Evolutionary conservation across 345 rosid species (phyloP).

Genomic region (Tarenaya hassleriana): DNA sequence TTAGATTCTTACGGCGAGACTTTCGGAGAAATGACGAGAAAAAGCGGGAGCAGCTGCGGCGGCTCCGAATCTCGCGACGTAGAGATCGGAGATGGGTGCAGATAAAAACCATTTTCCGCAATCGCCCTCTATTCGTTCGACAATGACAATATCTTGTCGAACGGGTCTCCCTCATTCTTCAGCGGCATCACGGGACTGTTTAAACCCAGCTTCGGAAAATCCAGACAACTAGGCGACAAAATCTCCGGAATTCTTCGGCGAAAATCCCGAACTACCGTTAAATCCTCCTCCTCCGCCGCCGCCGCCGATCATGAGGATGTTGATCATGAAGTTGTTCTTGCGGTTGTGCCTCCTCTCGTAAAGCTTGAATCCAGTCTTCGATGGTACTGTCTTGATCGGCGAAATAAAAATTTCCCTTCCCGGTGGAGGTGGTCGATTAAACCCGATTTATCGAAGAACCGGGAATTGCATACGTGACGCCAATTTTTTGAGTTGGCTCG

Average conservation of each 20-base stretch:
- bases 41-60: slow-evolving; percentile 75
- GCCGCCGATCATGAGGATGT: slow-evolving; percentile 44
- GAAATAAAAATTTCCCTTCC: slow-evolving; percentile 44
- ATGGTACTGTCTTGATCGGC: slow-evolving; percentile 50
- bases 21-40: slow-evolving; percentile 83
- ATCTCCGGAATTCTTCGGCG: slow-evolving; percentile 70
- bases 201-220: slow-evolving; percentile 80
- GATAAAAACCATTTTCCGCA: slow-evolving; percentile 77
- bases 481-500: too few species aligned
- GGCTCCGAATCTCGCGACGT: slow-evolving; percentile 93
- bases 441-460: too few species aligned
- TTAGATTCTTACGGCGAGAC: slow-evolving; percentile 30
- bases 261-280: slow-evolving; percentile 38
- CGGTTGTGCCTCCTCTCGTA: slow-evolving; percentile 81
- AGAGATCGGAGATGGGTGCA: slow-evolving; percentile 87
- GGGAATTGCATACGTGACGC: too few species aligned
- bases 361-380: slow-evolving; percentile 55
- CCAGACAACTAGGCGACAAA: slow-evolving; percentile 88
- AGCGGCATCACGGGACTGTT: slow-evolving; percentile 87
- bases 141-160: slow-evolving; percentile 53
- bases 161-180: slow-evolving; percentile 49
- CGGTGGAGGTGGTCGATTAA: slow-evolving; percentile 18
- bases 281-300: slow-evolving; percentile 23
- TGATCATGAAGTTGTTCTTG: slow-evolving; percentile 82
- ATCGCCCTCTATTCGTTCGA: slow-evolving; percentile 88